Evolutionary conservation across 164 flowering plant species (phyloP).

Genomic region (Vitis amurensis): DNA sequence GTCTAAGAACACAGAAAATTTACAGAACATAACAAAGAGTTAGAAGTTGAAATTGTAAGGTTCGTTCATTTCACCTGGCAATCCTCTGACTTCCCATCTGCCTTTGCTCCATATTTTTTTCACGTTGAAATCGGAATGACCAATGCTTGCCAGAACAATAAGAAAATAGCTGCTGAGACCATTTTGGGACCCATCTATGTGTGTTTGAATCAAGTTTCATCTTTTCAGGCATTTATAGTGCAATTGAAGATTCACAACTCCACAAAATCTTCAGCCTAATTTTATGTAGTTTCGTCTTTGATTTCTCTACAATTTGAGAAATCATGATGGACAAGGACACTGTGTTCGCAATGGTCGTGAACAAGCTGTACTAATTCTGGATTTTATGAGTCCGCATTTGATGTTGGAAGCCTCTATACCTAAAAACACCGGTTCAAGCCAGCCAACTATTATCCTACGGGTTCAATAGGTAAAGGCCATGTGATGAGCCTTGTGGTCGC

Average conservation of each 20-base stretch:
- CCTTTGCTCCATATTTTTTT: conserved; percentile 25
- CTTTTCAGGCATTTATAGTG: neutral
- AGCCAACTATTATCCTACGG: too few species aligned
- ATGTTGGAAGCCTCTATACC: too few species aligned
- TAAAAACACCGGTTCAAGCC: too few species aligned
- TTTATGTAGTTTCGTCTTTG: neutral
- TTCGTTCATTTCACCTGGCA: conserved; percentile 13
- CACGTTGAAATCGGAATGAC: conserved; percentile 9
- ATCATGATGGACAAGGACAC: too few species aligned
- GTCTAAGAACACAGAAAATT: neutral
- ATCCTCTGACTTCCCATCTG: conserved; percentile 20
- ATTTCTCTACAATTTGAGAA: too few species aligned
- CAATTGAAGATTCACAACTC: neutral
- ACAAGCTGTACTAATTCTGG: too few species aligned
- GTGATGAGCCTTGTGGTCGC: too few species aligned
- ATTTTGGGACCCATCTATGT: neutral
- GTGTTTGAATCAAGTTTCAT: too few species aligned
- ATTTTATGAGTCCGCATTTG: too few species aligned
- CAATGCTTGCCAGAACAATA: neutral
- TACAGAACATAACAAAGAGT: neutral
- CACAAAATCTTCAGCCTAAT: neutral
- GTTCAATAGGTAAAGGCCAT: too few species aligned
- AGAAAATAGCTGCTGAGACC: neutral
- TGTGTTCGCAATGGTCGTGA: too few species aligned
- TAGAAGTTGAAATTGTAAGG: neutral